Conservation (phyloP, 441 rosid genomes). For the Arabidopsis lyrata region DNA sequence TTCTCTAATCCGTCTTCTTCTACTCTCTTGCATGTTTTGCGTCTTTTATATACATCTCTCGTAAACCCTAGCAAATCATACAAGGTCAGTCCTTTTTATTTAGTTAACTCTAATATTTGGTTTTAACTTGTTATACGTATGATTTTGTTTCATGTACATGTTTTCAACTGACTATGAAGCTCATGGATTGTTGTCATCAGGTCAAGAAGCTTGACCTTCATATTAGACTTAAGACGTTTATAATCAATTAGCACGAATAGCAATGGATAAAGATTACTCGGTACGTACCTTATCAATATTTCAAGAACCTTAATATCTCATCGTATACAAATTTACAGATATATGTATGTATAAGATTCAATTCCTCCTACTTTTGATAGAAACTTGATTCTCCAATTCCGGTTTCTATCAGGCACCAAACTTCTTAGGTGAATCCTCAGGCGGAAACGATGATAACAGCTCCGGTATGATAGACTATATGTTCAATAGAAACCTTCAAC, state of each 20-base stretch:
- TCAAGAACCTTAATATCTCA: conserved; percentile 20
- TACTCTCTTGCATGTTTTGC: conserved; percentile 28
- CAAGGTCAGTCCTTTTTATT: conserved; percentile 18
- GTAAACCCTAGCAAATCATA: conserved; percentile 38
- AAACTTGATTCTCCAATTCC: conserved; percentile 41
- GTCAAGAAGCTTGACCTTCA: conserved; percentile 14
- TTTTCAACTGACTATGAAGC: conserved; percentile 23
- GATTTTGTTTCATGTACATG: conserved; percentile 11
- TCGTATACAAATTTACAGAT: conserved; percentile 3
- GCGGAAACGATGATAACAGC: conserved; percentile 46
- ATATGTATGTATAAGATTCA: conserved; percentile 30
- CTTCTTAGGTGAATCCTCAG: conserved; percentile 44
- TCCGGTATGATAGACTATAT: conserved; percentile 65
- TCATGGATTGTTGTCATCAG: conserved; percentile 33
- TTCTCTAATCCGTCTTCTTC: conserved; percentile 34
- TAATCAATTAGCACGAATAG: conserved; percentile 32
- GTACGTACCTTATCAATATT: conserved; percentile 45
- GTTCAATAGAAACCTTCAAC: conserved; percentile 56
- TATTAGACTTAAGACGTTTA: conserved; percentile 17
- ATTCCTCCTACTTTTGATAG: conserved; percentile 34
- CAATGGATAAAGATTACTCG: conserved; percentile 81
- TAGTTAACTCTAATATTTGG: neutral
- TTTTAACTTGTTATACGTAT: conserved; percentile 19
- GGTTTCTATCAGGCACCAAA: conserved; percentile 53
- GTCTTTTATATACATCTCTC: conserved; percentile 22